Evolutionary conservation across 768 basidiomycete species (phyloP).

Genomic region (Tylopilus rubrobrunneus): DNA sequence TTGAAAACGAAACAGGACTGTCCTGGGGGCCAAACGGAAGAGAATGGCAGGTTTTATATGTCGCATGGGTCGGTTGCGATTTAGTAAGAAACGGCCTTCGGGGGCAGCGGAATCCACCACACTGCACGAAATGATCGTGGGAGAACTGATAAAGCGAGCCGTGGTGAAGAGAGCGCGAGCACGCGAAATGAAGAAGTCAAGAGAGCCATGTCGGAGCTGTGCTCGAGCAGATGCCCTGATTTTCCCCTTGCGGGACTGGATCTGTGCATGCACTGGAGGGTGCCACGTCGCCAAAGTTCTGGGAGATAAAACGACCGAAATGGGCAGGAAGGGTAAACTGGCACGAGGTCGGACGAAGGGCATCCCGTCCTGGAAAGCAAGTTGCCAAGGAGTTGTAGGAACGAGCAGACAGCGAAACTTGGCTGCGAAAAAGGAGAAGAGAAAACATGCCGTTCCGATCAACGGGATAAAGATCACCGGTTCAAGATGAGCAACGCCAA

Average conservation of each 20-base stretch:
- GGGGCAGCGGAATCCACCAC: constrained; percentile 26
- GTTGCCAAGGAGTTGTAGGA: constrained; percentile 15
- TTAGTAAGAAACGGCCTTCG: constrained; percentile 30
- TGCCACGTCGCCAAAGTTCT: constrained; percentile 28
- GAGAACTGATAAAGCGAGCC: constrained; percentile 18
- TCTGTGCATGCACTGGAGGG: constrained; percentile 14
- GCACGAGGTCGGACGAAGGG: constrained; percentile 28
- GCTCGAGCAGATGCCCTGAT: constrained; percentile 25
- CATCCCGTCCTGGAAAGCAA: constrained; percentile 26
- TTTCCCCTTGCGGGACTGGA: constrained; percentile 23
- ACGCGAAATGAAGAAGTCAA: constrained; percentile 1
- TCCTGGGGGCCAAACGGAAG: neutral
- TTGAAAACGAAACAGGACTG: neutral
- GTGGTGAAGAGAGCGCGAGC: constrained; percentile 7
- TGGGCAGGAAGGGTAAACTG: constrained; percentile 22
- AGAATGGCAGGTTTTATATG: constrained; percentile 27
- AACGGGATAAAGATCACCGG: constrained; percentile 9
- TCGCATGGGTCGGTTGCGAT: constrained; percentile 18
- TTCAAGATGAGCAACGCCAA: neutral
- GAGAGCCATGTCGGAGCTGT: constrained; percentile 20
- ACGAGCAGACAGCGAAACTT: constrained; percentile 13
- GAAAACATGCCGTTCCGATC: constrained; percentile 14
- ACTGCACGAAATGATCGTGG: constrained; percentile 33
- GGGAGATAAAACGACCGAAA: constrained; percentile 27
- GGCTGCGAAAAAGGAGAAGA: constrained; percentile 1